Evolutionary conservation across 2,329 filamentous ascomycete genomes (phyloP).

Genomic region (Thelonectria olida): DNA sequence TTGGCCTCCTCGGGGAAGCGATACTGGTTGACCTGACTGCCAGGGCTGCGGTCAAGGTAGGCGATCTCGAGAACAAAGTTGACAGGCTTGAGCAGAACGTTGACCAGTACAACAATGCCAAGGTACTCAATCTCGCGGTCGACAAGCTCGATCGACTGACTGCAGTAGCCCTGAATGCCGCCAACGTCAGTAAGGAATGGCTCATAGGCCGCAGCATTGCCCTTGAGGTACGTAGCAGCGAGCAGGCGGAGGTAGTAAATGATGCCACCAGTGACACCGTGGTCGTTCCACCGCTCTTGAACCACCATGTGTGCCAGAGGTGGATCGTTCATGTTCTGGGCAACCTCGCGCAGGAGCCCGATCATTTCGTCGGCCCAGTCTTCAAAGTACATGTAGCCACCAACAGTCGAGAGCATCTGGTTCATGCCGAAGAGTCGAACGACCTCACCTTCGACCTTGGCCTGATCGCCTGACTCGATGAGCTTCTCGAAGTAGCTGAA

Average conservation of each 20-base stretch:
- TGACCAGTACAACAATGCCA: constrained; percentile 80
- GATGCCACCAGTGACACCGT: constrained; percentile 73
- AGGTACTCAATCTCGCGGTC: constrained; percentile 90
- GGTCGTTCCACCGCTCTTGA: constrained; percentile 77
- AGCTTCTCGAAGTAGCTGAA: constrained; percentile 94
- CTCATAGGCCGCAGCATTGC: constrained; percentile 73
- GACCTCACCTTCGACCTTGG: constrained; percentile 74
- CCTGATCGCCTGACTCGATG: constrained; percentile 70
- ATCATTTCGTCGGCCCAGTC: constrained; percentile 85
- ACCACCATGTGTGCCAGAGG: constrained; percentile 64
- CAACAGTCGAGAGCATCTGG: constrained; percentile 74
- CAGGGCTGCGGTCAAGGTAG: constrained; percentile 88
- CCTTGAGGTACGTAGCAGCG: constrained; percentile 85
- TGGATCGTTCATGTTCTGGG: constrained; percentile 66
- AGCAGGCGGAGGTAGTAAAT: constrained; percentile 88
- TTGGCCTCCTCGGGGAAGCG: constrained; percentile 67
- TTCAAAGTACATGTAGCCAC: constrained; percentile 77
- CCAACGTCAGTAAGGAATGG: constrained; percentile 73
- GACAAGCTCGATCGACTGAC: constrained; percentile 75
- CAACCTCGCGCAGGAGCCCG: constrained; percentile 71
- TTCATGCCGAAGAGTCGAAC: constrained; percentile 77
- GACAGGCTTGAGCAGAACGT: constrained; percentile 81
- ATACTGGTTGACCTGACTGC: constrained; percentile 78
- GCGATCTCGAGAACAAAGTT: constrained; percentile 86
- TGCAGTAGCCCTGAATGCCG: constrained; percentile 74